A percentile compares a stretch with the other conserved stretches of the same genome.
Evolutionary conservation across 208 protist genomes (phyloP).

Genomic region (Acanthamoeba culbertsoni): DNA sequence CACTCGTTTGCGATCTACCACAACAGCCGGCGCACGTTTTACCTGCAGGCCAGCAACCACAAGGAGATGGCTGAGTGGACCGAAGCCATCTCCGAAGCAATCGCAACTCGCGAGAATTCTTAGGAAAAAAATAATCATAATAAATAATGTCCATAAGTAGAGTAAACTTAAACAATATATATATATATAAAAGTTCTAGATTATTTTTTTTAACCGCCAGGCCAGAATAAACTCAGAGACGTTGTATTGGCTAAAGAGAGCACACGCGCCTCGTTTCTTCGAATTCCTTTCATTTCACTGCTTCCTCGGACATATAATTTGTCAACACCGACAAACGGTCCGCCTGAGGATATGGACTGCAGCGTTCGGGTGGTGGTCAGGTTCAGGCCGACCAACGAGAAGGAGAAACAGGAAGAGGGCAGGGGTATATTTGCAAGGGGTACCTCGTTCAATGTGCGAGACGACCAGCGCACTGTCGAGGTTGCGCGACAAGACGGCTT

Average conservation of each 20-base stretch:
- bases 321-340: too few species aligned
- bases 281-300: too few species aligned
- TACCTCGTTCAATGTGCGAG: background rate
- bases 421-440: background rate
- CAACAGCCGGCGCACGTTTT: conserved; percentile 11
- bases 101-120: too few species aligned
- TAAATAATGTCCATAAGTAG: too few species aligned
- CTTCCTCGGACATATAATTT: too few species aligned
- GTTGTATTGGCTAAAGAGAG: too few species aligned
- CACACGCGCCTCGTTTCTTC: too few species aligned
- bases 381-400: background rate
- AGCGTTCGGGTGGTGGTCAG: conserved; percentile 26
- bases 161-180: too few species aligned
- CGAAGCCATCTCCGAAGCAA: background rate
- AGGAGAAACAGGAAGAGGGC: background rate
- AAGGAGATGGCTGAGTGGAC: background rate
- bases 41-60: background rate
- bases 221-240: too few species aligned
- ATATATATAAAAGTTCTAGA: too few species aligned
- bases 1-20: conserved; percentile 37
- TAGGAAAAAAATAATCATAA: too few species aligned
- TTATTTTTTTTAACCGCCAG: too few species aligned
- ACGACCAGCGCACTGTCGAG: background rate
- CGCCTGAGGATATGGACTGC: conserved; percentile 30
- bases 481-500: background rate